These are phyloP conservation scores for Hypericum androsaemum DNA, from an alignment of 345 rosid species.

Conservation along the genomic window DNA sequence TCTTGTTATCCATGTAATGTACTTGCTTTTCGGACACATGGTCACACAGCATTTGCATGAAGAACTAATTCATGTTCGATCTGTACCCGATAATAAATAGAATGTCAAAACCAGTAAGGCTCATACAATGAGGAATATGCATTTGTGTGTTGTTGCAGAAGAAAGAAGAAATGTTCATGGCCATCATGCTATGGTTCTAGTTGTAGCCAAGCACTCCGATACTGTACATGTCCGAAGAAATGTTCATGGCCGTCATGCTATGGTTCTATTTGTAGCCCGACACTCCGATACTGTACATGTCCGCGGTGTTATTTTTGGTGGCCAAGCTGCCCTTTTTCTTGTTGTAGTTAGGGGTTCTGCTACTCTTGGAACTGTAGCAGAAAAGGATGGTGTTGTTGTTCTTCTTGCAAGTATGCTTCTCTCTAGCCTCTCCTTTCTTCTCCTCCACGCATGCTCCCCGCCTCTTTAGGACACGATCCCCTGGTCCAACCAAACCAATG, in stretches of 20 bases:
- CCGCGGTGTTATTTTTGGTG: conserved; percentile 8
- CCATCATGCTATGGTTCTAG: conserved; percentile 32
- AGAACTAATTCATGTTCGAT: too few relatives aligned
- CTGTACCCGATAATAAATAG: conserved; percentile 3
- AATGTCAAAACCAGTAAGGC: conserved; percentile 14
- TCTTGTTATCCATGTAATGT: not conserved
- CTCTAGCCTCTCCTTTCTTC: not conserved
- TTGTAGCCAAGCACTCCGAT: conserved; percentile 30
- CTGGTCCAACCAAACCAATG: too few relatives aligned
- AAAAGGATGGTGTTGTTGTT: conserved; percentile 22
- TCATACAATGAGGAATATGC: conserved; percentile 13
- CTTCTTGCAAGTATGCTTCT: conserved; percentile 24
- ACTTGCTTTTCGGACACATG: not conserved
- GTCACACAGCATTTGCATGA: not conserved
- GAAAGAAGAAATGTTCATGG: conserved; percentile 25
- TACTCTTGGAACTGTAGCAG: conserved; percentile 31
- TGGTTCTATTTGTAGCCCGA: conserved; percentile 32
- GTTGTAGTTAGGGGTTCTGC: conserved; percentile 35
- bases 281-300: conserved; percentile 19
- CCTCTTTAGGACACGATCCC: too few relatives aligned
- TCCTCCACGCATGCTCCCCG: too few relatives aligned
- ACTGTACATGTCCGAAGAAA: conserved; percentile 5
- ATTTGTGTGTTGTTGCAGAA: conserved; percentile 17
- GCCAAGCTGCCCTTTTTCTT: conserved; percentile 20
- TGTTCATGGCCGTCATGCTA: conserved; percentile 29